These are phyloP conservation scores for Blastocrithidia nonstop DNA, from an alignment of 208 protist genomes.

Conservation along the genomic window DNA sequence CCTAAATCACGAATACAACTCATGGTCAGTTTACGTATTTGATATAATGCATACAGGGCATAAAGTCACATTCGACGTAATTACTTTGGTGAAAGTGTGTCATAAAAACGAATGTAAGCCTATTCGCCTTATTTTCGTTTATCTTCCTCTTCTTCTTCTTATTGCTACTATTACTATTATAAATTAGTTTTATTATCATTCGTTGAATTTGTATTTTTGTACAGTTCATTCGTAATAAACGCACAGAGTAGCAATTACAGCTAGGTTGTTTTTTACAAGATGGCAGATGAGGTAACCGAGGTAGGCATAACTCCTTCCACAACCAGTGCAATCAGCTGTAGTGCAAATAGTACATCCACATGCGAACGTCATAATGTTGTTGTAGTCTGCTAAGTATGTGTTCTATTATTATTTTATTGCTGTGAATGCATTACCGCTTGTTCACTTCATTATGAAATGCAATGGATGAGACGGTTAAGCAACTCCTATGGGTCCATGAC, in stretches of 20 bases:
- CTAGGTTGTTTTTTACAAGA: conserved; percentile 66
- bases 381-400: not conserved
- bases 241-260: conserved; percentile 54
- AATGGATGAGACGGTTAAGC: conserved; percentile 14
- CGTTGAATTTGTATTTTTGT: not conserved
- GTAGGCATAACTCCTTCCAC: conserved; percentile 45
- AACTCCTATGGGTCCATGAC: conserved; percentile 51
- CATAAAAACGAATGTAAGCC: not conserved
- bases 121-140: not conserved
- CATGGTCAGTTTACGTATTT: conserved; percentile 33
- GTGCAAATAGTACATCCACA: conserved; percentile 16
- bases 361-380: not conserved
- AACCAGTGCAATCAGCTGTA: conserved; percentile 44
- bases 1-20: conserved; percentile 63
- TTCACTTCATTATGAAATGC: conserved; percentile 1
- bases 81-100: conserved; percentile 5
- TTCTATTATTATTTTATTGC: not conserved
- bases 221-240: conserved; percentile 13
- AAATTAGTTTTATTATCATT: not conserved
- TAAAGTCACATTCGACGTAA: conserved; percentile 16
- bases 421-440: not conserved
- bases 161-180: conserved; percentile 1
- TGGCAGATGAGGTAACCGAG: conserved; percentile 31
- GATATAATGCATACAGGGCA: conserved; percentile 35
- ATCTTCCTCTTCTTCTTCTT: conserved; percentile 3